Percentiles rank a stretch among this genome's conserved stretches.
These are phyloP conservation scores for Fusarium palustre DNA, from an alignment of 2,329 filamentous ascomycete species.

Conservation along the genomic window DNA sequence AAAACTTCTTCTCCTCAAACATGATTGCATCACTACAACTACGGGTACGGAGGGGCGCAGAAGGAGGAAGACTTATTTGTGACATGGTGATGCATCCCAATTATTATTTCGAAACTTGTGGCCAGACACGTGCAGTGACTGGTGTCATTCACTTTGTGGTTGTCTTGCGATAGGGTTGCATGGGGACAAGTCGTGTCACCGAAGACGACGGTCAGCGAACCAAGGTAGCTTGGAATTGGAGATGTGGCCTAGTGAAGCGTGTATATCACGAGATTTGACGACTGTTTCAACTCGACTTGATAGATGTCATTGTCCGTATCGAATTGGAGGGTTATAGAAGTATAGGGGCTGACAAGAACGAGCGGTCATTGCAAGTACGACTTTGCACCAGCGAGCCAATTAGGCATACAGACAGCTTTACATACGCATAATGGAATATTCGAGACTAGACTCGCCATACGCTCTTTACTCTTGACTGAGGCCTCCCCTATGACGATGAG, in stretches of 20 bases:
- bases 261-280: slow-evolving; percentile 42
- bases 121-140: slow-evolving; percentile 36
- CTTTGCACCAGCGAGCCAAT: slow-evolving; percentile 26
- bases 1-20: slow-evolving; percentile 27
- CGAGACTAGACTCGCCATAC: slow-evolving; percentile 18
- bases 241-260: slow-evolving; percentile 33
- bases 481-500: slow-evolving; percentile 36
- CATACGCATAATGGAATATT: slow-evolving; percentile 44
- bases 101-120: slow-evolving; percentile 34
- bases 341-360: slow-evolving; percentile 25
- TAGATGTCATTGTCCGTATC: slow-evolving; percentile 29
- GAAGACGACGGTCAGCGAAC: slow-evolving; percentile 27
- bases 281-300: slow-evolving; percentile 36
- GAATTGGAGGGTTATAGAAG: slow-evolving; percentile 31
- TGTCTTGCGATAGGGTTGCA: slow-evolving; percentile 27
- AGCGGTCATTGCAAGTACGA: slow-evolving; percentile 24
- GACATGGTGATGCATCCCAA: slow-evolving; percentile 22
- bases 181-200: slow-evolving; percentile 38
- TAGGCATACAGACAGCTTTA: slow-evolving; percentile 41
- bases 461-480: slow-evolving; percentile 30
- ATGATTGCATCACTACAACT: slow-evolving; percentile 33
- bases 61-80: slow-evolving; percentile 19
- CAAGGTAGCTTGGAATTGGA: slow-evolving; percentile 31
- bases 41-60: slow-evolving; percentile 14
- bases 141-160: slow-evolving; percentile 25